Base-by-base conservation (phyloP, 1,284 basidiomycete species). In the Trichosporon ovoides region DNA sequence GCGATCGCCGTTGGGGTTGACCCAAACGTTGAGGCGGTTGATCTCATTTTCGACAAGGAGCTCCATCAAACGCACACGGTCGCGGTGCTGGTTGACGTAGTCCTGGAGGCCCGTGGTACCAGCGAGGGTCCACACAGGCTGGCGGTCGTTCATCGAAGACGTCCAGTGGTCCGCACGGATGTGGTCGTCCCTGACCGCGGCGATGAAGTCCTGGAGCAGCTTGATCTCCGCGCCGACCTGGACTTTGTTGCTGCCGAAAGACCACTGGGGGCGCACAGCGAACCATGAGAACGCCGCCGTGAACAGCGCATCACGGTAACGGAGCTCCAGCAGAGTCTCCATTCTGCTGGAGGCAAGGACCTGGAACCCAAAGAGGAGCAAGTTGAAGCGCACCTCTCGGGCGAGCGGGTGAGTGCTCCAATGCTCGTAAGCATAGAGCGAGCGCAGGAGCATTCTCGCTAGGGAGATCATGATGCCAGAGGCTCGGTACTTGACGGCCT, bases 341-440 rank as follows among this genome's bases (percentile, higher is more conserved):
- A 97, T 80, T 61, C 86, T 83, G 31, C 89, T 94, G 63, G 90
- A 91, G 68, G 90, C 89, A 37, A 98, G 78, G 2, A 92, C 84
- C 72, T 96, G 92, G 72, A 98, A 93, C 0, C 91, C 94, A 69
- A 99, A 96, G 3, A 94, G 80, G 10, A 98, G 80, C 68, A 98
- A 85, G 0, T 89, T 87, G 73, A 95, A 94, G 18, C 92, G 84
- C 1, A 87, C 83, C 79, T 98, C 93, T 33, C 95, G 85, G 37
- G 94, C 87, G 20, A 98, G 81, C 0, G 94, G 85, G 77, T 98
- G 94, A 0, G 90, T 95, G 69, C 92, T 93, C 76, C 94, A 83
- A 5, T 79, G 78, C 57, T 83, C 82, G 70, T 85, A 81, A 1
- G 87, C 86, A 78, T 78, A 49, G 82, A 85, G 62, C 0, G 91